phyloP scores from a whole-genome alignment of 192 early-diverging fungal species.

The Globomyces pollinis-pini region DNA sequence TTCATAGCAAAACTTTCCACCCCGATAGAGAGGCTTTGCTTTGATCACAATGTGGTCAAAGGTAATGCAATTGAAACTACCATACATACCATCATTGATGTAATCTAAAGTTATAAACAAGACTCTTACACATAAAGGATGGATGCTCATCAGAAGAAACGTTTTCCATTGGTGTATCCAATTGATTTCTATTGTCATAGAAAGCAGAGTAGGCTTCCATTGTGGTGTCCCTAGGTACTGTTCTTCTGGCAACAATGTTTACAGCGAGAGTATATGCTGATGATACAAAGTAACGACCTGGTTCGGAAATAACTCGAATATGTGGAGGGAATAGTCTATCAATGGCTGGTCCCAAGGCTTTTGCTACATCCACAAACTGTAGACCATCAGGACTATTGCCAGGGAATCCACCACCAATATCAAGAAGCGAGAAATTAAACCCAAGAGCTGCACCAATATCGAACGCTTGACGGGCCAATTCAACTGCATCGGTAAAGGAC shows the following conservation, averaged over 20 bases:
- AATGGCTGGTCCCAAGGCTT: constrained; percentile 68
- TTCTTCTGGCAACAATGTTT: constrained; percentile 86
- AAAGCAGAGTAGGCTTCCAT: not conserved
- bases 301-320: constrained; percentile 94
- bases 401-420: constrained; percentile 93
- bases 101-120: constrained; percentile 51
- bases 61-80: constrained; percentile 95
- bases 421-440: constrained; percentile 51
- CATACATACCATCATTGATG: constrained; percentile 98
- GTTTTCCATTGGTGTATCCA: too few relatives aligned
- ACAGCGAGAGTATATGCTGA: constrained; percentile 91
- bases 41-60: constrained; percentile 85
- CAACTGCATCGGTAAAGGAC: constrained; percentile 86
- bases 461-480: constrained; percentile 77
- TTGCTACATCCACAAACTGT: constrained; percentile 77
- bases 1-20: constrained; percentile 24
- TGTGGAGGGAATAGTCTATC: constrained; percentile 70
- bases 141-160: constrained; percentile 35
- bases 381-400: constrained; percentile 68
- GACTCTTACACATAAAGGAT: constrained; percentile 58
- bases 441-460: constrained; percentile 74
- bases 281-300: constrained; percentile 92
- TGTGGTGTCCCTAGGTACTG: constrained; percentile 41
- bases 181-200: constrained; percentile 2
- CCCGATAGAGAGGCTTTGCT: constrained; percentile 58